These are phyloP conservation scores for Termitomyces titanicus DNA, from an alignment of 768 basidiomycete genomes.

Conservation along the genomic window DNA sequence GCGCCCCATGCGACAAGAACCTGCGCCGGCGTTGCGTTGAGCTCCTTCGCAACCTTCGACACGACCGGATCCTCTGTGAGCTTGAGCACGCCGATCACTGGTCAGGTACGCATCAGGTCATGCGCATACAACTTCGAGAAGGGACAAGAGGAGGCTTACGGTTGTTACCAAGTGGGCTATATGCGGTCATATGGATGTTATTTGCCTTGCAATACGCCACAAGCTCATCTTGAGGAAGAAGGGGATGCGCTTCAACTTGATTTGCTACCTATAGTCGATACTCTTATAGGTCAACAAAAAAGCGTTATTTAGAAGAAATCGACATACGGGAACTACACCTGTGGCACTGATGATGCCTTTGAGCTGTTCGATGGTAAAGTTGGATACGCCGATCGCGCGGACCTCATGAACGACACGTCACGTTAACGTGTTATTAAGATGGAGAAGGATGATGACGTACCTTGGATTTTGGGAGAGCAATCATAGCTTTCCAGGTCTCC, in stretches of 20 bases:
- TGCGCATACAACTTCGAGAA: not conserved
- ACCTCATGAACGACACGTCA: slow-evolving; percentile 35
- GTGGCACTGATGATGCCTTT: slow-evolving; percentile 67
- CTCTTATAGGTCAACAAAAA: not conserved
- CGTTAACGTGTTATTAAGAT: not conserved
- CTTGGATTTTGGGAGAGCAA: slow-evolving; percentile 68
- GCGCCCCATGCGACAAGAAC: slow-evolving; percentile 82
- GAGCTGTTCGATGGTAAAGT: slow-evolving; percentile 68
- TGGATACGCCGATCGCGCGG: slow-evolving; percentile 75
- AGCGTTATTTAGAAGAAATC: not conserved
- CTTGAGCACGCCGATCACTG: slow-evolving; percentile 58
- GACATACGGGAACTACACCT: slow-evolving; percentile 64
- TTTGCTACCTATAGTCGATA: slow-evolving; percentile 47
- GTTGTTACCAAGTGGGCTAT: slow-evolving; percentile 80
- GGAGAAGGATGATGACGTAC: slow-evolving; percentile 26
- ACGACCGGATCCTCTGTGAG: slow-evolving; percentile 67
- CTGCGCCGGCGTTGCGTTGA: slow-evolving; percentile 70
- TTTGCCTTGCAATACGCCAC: slow-evolving; percentile 65
- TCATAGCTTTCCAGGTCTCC: slow-evolving; percentile 83
- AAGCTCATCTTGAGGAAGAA: slow-evolving; percentile 72
- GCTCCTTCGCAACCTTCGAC: slow-evolving; percentile 55
- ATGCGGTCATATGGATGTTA: slow-evolving; percentile 64
- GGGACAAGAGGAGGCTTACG: slow-evolving; percentile 34
- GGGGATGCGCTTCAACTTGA: slow-evolving; percentile 84
- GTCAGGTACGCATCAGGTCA: not conserved